phyloP scores from a whole-genome alignment of 2,329 filamentous ascomycete species.

The Elsinoe fawcettii region DNA sequence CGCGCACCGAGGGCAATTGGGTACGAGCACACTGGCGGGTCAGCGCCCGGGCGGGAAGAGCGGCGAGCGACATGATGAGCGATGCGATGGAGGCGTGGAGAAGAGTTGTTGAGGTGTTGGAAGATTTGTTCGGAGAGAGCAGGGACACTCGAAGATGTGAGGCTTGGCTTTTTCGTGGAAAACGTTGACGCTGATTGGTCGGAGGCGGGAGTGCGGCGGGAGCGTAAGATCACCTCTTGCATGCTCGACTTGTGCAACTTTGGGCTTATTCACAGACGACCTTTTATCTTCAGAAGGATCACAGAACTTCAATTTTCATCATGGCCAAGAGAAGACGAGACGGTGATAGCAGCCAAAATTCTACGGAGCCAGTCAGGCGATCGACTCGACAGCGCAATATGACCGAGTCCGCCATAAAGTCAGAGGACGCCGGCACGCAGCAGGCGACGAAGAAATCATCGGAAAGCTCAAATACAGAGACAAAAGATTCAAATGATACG shows the following conservation, averaged over 20 bases:
- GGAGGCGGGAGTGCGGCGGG: not conserved
- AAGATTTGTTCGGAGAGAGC: slow-evolving; percentile 13
- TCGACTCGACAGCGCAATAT: not conserved
- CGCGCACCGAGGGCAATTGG: slow-evolving; percentile 40
- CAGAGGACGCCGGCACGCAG: not conserved
- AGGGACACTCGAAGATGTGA: slow-evolving; percentile 10
- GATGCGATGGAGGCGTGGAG: slow-evolving; percentile 20
- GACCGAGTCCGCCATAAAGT: not conserved
- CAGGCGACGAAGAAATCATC: not conserved
- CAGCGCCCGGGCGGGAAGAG: slow-evolving; percentile 39
- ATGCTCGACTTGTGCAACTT: not conserved
- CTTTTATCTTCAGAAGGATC: not conserved
- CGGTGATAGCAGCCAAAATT: not conserved
- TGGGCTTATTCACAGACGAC: no score
- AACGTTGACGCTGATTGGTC: slow-evolving; percentile 5
- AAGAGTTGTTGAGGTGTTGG: slow-evolving; percentile 12
- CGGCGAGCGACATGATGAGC: slow-evolving; percentile 43
- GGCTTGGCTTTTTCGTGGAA: slow-evolving; percentile 8
- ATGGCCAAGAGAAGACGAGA: slow-evolving; percentile 1
- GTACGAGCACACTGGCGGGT: slow-evolving; percentile 42
- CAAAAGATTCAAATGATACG: not conserved
- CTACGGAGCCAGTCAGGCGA: not conserved
- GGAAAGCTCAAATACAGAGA: not conserved
- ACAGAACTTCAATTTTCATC: not conserved
- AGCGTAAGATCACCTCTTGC: slow-evolving; percentile 3